These are phyloP conservation scores for Umbelopsis vinacea DNA, from an alignment of 192 early-diverging fungal species.

Conservation along the genomic window DNA sequence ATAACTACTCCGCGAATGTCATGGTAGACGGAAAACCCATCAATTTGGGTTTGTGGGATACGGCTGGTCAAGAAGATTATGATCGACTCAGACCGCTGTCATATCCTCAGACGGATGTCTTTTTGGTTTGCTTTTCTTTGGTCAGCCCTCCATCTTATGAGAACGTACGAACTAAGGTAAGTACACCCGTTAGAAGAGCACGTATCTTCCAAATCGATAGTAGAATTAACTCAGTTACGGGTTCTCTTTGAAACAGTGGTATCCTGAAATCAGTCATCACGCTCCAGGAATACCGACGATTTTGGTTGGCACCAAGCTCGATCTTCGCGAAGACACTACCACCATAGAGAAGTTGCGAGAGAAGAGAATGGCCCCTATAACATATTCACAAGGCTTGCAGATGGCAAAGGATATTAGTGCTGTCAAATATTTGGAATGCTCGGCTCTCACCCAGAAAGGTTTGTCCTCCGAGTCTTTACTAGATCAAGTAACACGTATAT, in stretches of 20 bases:
- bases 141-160: conserved; percentile 96
- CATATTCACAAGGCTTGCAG: conserved; percentile 84
- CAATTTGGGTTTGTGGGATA: conserved; percentile 98
- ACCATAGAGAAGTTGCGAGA: conserved; percentile 88
- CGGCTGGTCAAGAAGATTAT: conserved; percentile 99
- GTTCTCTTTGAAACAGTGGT: conserved; percentile 69
- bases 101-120: conserved; percentile 98
- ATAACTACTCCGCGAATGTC: conserved; percentile 99
- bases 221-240: neutral
- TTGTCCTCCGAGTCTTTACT: neutral
- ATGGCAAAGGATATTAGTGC: conserved; percentile 90
- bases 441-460: conserved; percentile 96
- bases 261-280: conserved; percentile 94
- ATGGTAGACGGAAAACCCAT: conserved; percentile 99
- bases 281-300: conserved; percentile 92
- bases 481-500: neutral
- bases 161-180: conserved; percentile 95
- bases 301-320: conserved; percentile 96
- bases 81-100: conserved; percentile 96
- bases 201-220: neutral
- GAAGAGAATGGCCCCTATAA: conserved; percentile 85
- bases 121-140: conserved; percentile 97
- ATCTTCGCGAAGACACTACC: conserved; percentile 93
- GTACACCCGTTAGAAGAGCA: neutral
- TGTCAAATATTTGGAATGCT: conserved; percentile 96